These are phyloP conservation scores for Fusarium sublunatum DNA, from an alignment of 2,329 filamentous ascomycete genomes.

Conservation along the genomic window DNA sequence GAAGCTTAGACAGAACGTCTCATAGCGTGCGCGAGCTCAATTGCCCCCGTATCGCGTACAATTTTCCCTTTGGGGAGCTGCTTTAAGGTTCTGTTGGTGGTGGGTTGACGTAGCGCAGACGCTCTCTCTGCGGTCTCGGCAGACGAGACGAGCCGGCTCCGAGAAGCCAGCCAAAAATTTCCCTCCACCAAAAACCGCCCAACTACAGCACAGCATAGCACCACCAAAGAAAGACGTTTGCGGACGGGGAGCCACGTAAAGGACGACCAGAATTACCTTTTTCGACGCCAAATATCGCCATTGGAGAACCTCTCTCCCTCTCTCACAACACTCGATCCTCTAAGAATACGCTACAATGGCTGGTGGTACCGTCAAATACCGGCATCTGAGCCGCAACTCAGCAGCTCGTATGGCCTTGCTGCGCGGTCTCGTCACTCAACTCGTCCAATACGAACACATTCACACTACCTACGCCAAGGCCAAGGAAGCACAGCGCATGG, in stretches of 20 bases:
- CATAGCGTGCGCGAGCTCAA: constrained; percentile 50
- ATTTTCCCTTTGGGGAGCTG: constrained; percentile 27
- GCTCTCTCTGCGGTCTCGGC: constrained; percentile 38
- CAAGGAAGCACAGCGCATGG: constrained; percentile 93
- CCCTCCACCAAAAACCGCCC: constrained; percentile 45
- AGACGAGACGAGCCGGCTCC: constrained; percentile 47
- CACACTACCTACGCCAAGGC: constrained; percentile 96
- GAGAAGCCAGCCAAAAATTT: constrained; percentile 50
- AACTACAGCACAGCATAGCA: constrained; percentile 4
- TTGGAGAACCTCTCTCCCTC: neutral
- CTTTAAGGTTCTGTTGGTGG: constrained; percentile 42
- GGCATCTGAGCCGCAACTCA: constrained; percentile 86
- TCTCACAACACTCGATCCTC: constrained; percentile 6
- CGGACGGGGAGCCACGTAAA: constrained; percentile 27
- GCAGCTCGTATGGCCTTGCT: constrained; percentile 91
- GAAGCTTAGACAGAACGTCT: constrained; percentile 45
- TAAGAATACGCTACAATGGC: constrained; percentile 70
- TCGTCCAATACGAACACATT: constrained; percentile 93
- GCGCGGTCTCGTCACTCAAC: constrained; percentile 93
- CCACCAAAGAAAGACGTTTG: constrained; percentile 18
- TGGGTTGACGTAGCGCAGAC: constrained; percentile 47
- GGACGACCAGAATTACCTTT: constrained; percentile 4
- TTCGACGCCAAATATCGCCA: neutral
- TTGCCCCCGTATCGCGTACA: constrained; percentile 40
- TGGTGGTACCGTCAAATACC: constrained; percentile 86